Evolutionary conservation across 768 basidiomycete genomes (phyloP), one percentile per base, ranked within the genome.

Genomic region (Cyclocybe aegerita): DNA sequence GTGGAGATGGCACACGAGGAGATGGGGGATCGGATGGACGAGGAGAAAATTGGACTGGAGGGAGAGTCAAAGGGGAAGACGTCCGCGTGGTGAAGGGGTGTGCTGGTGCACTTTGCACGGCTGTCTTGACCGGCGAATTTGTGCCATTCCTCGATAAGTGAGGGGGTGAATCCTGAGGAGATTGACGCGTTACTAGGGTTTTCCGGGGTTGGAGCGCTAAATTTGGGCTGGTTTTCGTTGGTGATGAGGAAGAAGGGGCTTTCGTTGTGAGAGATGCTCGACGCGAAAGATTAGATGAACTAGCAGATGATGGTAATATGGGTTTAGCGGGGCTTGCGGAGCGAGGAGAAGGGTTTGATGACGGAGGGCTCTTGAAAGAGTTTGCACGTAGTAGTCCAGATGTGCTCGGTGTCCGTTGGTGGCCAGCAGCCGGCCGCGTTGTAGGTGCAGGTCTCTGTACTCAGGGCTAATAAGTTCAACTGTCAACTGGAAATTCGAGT

Each of bases 281-380:
- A 38, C 53, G 47, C 36, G 54, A 14, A 39, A 46, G 47, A 41
- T 58, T 58, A 1, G 68, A 56, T 17, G 67, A 54, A 23, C 66
- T 56, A 15, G 64, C 53, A 5, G 53, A 4, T n/a, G 70, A 15
- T 33, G 66, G 53, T 11, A 62, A 49, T 6, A 67, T 60, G 11
- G 76, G 68, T 60, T 85, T 85, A 17, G 70, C 73, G 14, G 88
- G 89, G 62, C 87, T 90, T 4, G 69, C 65, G 6, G 88, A 80
- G 14, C 88, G 83, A 7, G 86, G 80, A 12, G 86, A 84, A 29
- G 73, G 62, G 36, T 71, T 56, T 6, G 77, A 73, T 5, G 78
- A 75, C 17, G 81, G 74, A 10, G 66, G 55, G 52, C 73, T 58
- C 59, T 71, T 64, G 55, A 73, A 44, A 48, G 82, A 61, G 54